Evolutionary conservation across 2,329 filamentous ascomycete species (phyloP).

Genomic region (Xylaria multiplex): DNA sequence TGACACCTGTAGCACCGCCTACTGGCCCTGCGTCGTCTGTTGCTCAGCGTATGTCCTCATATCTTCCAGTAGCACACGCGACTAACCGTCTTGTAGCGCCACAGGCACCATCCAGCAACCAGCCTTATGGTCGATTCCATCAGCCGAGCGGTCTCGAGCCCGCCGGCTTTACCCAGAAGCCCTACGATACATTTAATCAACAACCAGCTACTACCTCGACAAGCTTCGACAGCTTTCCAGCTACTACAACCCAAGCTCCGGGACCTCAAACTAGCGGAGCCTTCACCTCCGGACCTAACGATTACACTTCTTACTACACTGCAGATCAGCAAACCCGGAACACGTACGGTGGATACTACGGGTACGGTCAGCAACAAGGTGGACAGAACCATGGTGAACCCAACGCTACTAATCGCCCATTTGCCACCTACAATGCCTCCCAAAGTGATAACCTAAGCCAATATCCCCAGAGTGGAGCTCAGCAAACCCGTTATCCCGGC

Average conservation of each 20-base stretch:
- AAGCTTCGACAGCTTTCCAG: slow-evolving; percentile 67
- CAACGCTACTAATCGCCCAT: slow-evolving; percentile 77
- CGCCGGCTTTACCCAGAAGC: slow-evolving; percentile 75
- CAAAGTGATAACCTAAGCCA: slow-evolving; percentile 72
- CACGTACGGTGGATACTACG: slow-evolving; percentile 81
- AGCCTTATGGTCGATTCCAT: slow-evolving; percentile 76
- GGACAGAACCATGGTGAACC: slow-evolving; percentile 78
- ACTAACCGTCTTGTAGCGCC: slow-evolving; percentile 56
- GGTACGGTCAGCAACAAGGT: slow-evolving; percentile 64
- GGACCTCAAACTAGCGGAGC: slow-evolving; percentile 69
- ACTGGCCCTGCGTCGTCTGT: slow-evolving; percentile 43
- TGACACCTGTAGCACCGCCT: slow-evolving; percentile 46
- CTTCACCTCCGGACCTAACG: slow-evolving; percentile 78
- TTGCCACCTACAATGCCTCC: slow-evolving; percentile 76
- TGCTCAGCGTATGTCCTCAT: slow-evolving; percentile 45
- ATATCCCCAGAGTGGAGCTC: slow-evolving; percentile 81
- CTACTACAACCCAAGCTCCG: slow-evolving; percentile 67
- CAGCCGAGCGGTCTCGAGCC: slow-evolving; percentile 70
- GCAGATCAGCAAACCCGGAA: slow-evolving; percentile 79
- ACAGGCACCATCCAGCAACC: slow-evolving; percentile 66
- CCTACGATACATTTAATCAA: slow-evolving; percentile 87
- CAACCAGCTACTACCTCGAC: slow-evolving; percentile 62
- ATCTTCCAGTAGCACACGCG: slow-evolving; percentile 48
- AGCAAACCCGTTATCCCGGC: slow-evolving; percentile 68
- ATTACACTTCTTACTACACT: slow-evolving; percentile 88